Conservation (phyloP, 202 grass and related monocot genomes). For the Cymbopogon flexuosus region DNA sequence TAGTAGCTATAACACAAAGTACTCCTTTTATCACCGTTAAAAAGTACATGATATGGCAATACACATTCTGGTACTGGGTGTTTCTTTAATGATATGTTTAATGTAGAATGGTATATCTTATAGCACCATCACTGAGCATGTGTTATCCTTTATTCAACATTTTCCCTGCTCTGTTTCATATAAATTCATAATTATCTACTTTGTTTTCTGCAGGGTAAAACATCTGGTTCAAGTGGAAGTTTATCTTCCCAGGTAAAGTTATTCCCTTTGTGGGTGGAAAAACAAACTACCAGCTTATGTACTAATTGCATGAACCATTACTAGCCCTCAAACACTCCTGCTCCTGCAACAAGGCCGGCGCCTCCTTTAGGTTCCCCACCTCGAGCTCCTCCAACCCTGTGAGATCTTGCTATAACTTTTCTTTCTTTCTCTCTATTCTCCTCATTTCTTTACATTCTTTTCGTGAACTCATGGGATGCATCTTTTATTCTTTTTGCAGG, state of each 20-base stretch:
- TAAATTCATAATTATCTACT: background rate
- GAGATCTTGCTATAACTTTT: slow-evolving; percentile 32
- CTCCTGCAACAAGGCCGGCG: slow-evolving; percentile 42
- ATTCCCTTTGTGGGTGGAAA: slow-evolving; percentile 6
- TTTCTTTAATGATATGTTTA: background rate
- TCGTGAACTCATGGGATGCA: slow-evolving; percentile 8
- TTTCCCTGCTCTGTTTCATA: slow-evolving; percentile 15
- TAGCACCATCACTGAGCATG: background rate
- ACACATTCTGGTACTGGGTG: background rate
- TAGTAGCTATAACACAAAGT: background rate
- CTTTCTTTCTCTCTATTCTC: background rate
- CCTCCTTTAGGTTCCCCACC: slow-evolving; percentile 42
- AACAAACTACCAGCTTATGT: slow-evolving; percentile 11
- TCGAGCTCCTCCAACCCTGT: slow-evolving; percentile 49
- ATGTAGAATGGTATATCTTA: background rate
- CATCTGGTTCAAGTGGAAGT: slow-evolving; percentile 55
- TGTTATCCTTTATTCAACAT: background rate
- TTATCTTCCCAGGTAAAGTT: slow-evolving; percentile 66
- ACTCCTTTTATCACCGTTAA: background rate
- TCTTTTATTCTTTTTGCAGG: slow-evolving; percentile 31
- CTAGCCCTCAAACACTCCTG: slow-evolving; percentile 51
- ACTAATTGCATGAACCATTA: slow-evolving; percentile 36
- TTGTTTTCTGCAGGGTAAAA: slow-evolving; percentile 57
- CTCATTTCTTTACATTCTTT: slow-evolving; percentile 15
- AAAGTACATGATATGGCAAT: background rate